These are phyloP conservation scores for Tetradesmus obliquus DNA, from an alignment of 139 green algal genomes.

Conservation along the genomic window DNA sequence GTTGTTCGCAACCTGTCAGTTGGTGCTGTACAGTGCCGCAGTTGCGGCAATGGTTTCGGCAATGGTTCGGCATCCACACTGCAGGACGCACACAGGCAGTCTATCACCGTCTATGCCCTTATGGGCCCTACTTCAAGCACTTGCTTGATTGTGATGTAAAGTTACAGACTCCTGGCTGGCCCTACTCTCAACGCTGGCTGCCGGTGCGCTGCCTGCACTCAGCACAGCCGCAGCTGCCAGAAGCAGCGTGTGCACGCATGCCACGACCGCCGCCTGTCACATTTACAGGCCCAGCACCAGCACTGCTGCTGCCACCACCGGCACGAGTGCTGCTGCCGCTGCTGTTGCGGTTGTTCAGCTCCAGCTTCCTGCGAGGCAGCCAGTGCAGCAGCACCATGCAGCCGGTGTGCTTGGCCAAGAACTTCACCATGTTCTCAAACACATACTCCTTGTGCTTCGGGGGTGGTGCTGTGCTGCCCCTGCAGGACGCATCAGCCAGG, in stretches of 20 bases:
- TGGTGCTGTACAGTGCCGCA: no score
- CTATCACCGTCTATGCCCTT: no score
- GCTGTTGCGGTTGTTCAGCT: not conserved
- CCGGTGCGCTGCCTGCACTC: not conserved
- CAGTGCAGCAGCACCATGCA: conserved; percentile 23
- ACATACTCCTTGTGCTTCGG: conserved; percentile 15
- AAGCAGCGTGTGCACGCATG: not conserved
- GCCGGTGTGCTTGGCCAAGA: not conserved
- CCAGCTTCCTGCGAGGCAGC: not conserved
- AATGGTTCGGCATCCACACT: no score
- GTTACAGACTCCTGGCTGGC: no score
- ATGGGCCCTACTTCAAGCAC: no score
- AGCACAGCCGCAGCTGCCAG: not conserved
- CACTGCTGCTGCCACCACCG: not conserved
- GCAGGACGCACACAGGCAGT: no score
- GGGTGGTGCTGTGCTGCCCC: not conserved
- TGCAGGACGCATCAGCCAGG: not conserved
- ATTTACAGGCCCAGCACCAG: not conserved
- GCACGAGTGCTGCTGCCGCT: not conserved
- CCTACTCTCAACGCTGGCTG: no score
- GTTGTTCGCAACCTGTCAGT: no score
- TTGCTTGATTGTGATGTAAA: no score
- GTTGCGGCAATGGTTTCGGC: no score
- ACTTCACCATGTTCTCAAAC: conserved; percentile 30
- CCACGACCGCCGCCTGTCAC: not conserved